Evolutionary conservation across 768 basidiomycete species (phyloP), one percentile per base, ranked within the genome.

Genomic region (button mushroom (Agaricus bisporus)): DNA sequence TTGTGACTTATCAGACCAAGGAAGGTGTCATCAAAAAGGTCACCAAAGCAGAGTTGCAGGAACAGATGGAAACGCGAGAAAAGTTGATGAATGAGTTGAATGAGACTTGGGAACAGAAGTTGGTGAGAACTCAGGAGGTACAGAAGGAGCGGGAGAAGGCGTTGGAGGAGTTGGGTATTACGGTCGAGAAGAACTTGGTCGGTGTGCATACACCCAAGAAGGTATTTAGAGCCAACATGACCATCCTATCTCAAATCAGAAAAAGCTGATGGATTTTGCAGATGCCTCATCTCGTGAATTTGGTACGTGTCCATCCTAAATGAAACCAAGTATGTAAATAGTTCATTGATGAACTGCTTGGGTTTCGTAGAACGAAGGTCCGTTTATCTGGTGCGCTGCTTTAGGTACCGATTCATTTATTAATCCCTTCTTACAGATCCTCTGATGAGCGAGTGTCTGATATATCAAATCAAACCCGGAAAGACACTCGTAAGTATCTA

Each of bases 161-260:
- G 9, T 71, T 99, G 45, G 97, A 99, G 70, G 95, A 97, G 71
- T 74, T 99, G 57, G 97, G 97, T 35, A 98, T 99, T 69, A 91
- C 90, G 38, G 92, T 99, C 56, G 95, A 98, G 72, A 98, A 94
- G 79, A 90, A 94, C 59, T 72, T 91, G 52, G 89, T 98, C 53
- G 95, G 97, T 48, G 97, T 99, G 53, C 94, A 97, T 74, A 94
- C 97, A 18, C 97, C 97, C 28, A 98, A 98, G 79, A 92, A 86
- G 79, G 90, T 82, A 62, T 83, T 5, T 41, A 41, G 42, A 12
- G 18, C 25, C 25, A 43, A 20, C 14, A n/a, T n/a, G 42, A 6
- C n/a, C 20, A 20, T 43, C 42, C 83, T 72, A 73, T 35, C 22
- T 29, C 54, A 25, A 48, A 49, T 58, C 62, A 42, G 41, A 39